A percentile compares a stretch with the other conserved stretches of the same genome.
These are phyloP conservation scores for Leccinum aurantiacum DNA, from an alignment of 768 basidiomycete species.

Conservation along the genomic window DNA sequence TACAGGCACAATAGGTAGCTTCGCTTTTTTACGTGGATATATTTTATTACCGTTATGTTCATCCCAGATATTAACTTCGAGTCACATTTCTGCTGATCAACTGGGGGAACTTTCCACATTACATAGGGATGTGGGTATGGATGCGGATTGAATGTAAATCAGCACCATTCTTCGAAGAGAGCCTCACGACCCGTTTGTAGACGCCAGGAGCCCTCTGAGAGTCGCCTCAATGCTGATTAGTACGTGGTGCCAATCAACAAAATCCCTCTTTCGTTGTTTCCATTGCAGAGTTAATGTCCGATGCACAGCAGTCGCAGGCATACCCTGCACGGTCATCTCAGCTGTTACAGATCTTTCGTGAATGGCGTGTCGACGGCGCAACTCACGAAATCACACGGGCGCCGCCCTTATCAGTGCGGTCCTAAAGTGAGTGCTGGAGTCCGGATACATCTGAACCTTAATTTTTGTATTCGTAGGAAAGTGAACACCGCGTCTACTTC, in stretches of 20 bases:
- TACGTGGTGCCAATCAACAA: conserved; percentile 2
- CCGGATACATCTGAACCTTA: not conserved
- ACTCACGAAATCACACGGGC: not conserved
- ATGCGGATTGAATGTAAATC: conserved; percentile 1
- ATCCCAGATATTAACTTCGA: conserved; percentile 15
- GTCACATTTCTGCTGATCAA: conserved; percentile 17
- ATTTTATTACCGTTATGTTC: conserved; percentile 32
- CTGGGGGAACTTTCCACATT: conserved; percentile 13
- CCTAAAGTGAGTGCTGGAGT: conserved; percentile 7
- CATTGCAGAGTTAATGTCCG: not conserved
- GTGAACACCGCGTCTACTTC: not conserved
- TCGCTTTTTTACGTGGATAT: conserved; percentile 23
- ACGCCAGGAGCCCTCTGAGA: not conserved
- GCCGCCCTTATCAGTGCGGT: not conserved
- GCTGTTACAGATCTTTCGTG: not conserved
- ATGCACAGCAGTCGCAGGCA: conserved; percentile 3
- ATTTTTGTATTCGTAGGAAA: conserved; percentile 1
- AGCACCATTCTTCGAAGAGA: not conserved
- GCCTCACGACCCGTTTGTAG: not conserved
- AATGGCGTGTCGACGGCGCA: not conserved
- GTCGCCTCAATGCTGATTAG: not conserved
- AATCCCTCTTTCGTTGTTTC: not conserved
- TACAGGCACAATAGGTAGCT: conserved; percentile 18
- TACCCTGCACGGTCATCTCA: not conserved
- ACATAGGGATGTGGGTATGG: conserved; percentile 7